phyloP scores from a whole-genome alignment of 2,329 filamentous ascomycete species.

The Paramyrothecium roridum region DNA sequence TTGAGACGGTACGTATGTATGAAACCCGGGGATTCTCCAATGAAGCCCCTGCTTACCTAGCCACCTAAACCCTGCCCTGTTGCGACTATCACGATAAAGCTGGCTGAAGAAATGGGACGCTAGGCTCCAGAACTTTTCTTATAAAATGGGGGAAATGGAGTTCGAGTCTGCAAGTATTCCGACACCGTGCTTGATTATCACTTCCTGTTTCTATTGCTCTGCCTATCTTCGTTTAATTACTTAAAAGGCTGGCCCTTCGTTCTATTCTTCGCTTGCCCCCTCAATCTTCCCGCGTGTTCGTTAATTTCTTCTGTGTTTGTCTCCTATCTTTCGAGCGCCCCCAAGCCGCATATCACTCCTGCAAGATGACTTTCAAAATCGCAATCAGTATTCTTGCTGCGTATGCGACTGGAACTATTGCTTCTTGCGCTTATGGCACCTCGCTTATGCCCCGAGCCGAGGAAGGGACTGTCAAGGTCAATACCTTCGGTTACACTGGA shows the following conservation, averaged over 20 bases:
- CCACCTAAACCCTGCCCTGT: background rate
- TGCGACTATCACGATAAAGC: background rate
- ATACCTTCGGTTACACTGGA: slow-evolving; percentile 34
- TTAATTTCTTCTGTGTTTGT: background rate
- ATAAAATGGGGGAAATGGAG: background rate
- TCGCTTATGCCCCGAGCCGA: slow-evolving; percentile 27
- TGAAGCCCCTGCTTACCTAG: background rate
- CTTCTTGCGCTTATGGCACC: slow-evolving; percentile 38
- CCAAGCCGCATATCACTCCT: background rate
- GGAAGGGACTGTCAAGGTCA: slow-evolving; percentile 23
- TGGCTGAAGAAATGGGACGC: background rate
- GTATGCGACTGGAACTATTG: slow-evolving; percentile 15
- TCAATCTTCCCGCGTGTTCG: background rate
- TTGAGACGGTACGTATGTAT: background rate
- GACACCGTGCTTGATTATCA: background rate
- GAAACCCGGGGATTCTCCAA: background rate
- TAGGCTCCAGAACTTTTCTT: background rate
- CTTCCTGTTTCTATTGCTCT: background rate
- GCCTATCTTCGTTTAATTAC: background rate
- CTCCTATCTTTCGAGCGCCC: background rate
- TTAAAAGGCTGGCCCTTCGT: background rate
- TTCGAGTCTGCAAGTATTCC: background rate
- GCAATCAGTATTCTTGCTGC: slow-evolving; percentile 8
- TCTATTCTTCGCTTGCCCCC: background rate
- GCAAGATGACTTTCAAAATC: background rate